Evolutionary conservation across 768 basidiomycete species (phyloP).

Genomic region (Suillus tomentosus): DNA sequence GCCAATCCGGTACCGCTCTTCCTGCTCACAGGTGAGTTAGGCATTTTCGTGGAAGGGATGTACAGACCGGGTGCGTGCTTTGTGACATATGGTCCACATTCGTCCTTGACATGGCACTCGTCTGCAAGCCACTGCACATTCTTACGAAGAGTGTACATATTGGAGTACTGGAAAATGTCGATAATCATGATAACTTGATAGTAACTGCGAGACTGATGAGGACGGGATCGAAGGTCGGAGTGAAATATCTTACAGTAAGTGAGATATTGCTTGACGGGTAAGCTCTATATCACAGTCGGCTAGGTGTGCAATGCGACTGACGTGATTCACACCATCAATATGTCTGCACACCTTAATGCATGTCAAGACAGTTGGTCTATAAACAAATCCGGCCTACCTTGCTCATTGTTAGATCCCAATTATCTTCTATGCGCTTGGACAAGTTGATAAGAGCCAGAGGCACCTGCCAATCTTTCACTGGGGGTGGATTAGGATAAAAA

Average conservation of each 20-base stretch:
- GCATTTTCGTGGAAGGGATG: background rate
- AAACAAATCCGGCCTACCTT: conserved; percentile 49
- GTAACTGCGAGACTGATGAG: conserved; percentile 53
- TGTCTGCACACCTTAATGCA: conserved; percentile 64
- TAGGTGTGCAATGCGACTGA: conserved; percentile 86
- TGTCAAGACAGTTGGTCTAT: conserved; percentile 10
- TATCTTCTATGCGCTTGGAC: conserved; percentile 76
- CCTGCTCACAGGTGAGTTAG: conserved; percentile 36
- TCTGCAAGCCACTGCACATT: conserved; percentile 87
- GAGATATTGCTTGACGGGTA: conserved; percentile 85
- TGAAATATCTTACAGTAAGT: conserved; percentile 72
- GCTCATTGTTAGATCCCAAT: conserved; percentile 95
- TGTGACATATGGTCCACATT: conserved; percentile 92
- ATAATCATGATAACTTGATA: conserved; percentile 97
- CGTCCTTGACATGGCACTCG: conserved; percentile 79
- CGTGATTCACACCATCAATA: conserved; percentile 91
- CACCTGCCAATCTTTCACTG: conserved; percentile 93
- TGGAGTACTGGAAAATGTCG: conserved; percentile 97
- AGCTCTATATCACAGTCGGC: conserved; percentile 86
- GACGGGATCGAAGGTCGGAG: background rate
- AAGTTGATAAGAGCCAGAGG: conserved; percentile 89
- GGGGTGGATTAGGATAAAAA: conserved; percentile 91
- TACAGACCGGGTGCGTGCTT: conserved; percentile 53
- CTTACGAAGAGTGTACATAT: conserved; percentile 92
- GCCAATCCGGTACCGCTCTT: conserved; percentile 76